Base-by-base conservation (phyloP, 208 protist genomes). In the Leishmania martiniquensis region DNA sequence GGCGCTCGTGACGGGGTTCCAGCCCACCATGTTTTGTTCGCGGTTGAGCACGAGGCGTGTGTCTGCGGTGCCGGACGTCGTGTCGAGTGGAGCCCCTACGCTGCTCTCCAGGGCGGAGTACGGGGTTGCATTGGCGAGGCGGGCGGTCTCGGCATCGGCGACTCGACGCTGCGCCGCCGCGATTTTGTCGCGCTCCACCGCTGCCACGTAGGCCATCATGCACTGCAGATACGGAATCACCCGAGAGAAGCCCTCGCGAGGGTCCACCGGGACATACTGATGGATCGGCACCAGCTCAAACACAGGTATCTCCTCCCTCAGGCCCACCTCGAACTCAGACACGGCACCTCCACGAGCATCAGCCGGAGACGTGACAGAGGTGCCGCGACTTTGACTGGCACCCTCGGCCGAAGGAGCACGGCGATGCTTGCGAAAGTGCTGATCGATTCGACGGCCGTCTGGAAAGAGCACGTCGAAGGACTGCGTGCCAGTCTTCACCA, bases 141-240 rank as follows among this genome's bases (percentile, higher is more conserved):
- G 60, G 17, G 44, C 34, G 34, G n/a, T 70, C 37, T 75, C 66
- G 29, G 29, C 60, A n/a, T 17, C 77, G 0, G 55, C 66, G 34
- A 47, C 34, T 39, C 55, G 47, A n/a, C 72, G 62, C 25, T 62
- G 70, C 22, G 44, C 73, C n/a, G 71, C 63, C 37, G 59, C 34
- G 78, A 76, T 73, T 37, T 73, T 73, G 57, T 74, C 59, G 12
- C 63, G 77, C 63, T 82, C 77, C 7, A 72, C 32, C 52, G 70
- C 73, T 42, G 67, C 60, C 22, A 54, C 77, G 37, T 76, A 77
- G 39, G 71, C 72, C 51, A 82, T 72, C 76, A 90, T 79, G 65
- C 80, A 87, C 81, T 89, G 87, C 80, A 94, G 49, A 60, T 88
- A 89, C 6, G 90, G 88, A 69, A 94, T 88, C 44, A 91, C 76